Evolutionary conservation across 495 filamentous ascomycete species (phyloP).

Genomic region (Symbiotaphrina buchneri): DNA sequence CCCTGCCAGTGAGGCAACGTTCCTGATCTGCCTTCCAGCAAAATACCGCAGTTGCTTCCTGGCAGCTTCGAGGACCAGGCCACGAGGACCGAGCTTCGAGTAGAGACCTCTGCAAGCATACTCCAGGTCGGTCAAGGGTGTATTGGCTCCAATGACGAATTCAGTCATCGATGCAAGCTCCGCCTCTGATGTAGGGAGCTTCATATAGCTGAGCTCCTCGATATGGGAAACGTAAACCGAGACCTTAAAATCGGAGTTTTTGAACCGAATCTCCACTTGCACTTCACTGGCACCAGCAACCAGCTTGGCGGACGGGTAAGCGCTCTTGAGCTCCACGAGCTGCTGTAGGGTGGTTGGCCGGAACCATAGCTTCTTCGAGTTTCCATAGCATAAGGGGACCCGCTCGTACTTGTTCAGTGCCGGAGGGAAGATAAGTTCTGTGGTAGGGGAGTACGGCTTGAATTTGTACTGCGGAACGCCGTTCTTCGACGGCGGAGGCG

Average conservation of each 20-base stretch:
- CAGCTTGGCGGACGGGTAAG: slow-evolving; percentile 15
- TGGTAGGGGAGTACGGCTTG: slow-evolving; percentile 12
- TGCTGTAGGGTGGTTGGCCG: slow-evolving; percentile 16
- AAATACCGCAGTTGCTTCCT: slow-evolving; percentile 18
- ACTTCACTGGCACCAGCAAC: slow-evolving; percentile 17
- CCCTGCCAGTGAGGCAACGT: slow-evolving; percentile 17
- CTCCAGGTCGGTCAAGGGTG: slow-evolving; percentile 14
- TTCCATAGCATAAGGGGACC: slow-evolving; percentile 14
- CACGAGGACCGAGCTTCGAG: slow-evolving; percentile 12
- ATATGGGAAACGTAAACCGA: slow-evolving; percentile 18
- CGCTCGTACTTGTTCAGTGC: slow-evolving; percentile 12
- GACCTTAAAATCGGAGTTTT: slow-evolving; percentile 13
- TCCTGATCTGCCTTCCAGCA: slow-evolving; percentile 18
- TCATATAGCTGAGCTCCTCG: slow-evolving; percentile 13
- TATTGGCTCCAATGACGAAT: slow-evolving; percentile 14
- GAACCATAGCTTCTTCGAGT: slow-evolving; percentile 16
- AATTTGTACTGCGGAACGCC: slow-evolving; percentile 14
- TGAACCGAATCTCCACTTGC: slow-evolving; percentile 17
- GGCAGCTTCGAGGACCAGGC: slow-evolving; percentile 13
- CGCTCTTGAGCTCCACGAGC: slow-evolving; percentile 15
- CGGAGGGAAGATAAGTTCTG: slow-evolving; percentile 16
- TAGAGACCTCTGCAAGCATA: slow-evolving; percentile 14
- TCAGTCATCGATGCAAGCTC: slow-evolving; percentile 6
- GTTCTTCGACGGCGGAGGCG: slow-evolving; percentile 3
- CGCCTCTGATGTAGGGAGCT: slow-evolving; percentile 6